Base-by-base conservation (phyloP, 345 rosid genomes). In the Salix dunnii region DNA sequence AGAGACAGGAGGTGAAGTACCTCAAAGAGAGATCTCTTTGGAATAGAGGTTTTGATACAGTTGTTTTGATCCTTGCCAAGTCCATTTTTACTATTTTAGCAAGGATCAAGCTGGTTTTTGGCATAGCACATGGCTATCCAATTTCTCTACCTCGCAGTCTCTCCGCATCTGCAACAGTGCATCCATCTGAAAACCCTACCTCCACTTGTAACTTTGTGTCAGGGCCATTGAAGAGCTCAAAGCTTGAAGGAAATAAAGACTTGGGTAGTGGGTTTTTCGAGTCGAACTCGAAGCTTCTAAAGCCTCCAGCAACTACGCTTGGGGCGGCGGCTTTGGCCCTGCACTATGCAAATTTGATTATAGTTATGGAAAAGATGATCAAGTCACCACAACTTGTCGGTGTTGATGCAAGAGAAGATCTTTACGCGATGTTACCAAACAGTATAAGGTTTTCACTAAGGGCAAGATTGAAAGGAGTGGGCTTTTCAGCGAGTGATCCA, bases 281-380 rank as follows among this genome's bases (percentile, higher is more conserved):
- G 78, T 80, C 90, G 42, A 87, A 88, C 71, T 84, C 97, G 13
- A 85, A 83, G 82, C 82, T 91, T 5, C 80, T 92, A 67, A 90
- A 86, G 79, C 93, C 97, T 0, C 96, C 98, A 11, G 78, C 79
- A 31, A 88, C 85, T 0, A 92, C 98, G 3, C 85, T 96, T 2
- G 99, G 98, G 0, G 90, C 94, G 12, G 82, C 93, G 3, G 98
- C 95, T 17, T 77, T 92, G 53, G 90, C 97, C 31, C 85, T 92
- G 38, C 98, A 94, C 83, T 96, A 92, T 78, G 92, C 98, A 0
- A 91, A 91, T 76, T 79, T 96, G 76, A 90, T 96, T 0, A 90
- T 96, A 31, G 90, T 94, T 14, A 88, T 92, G 86, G 99, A 96
- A 81, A 96, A 92, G 79, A 92, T 96, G 98, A 91, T 96, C 28